Conservation (phyloP, 2,329 filamentous ascomycete species). For the Cladosporium sp. region DNA sequence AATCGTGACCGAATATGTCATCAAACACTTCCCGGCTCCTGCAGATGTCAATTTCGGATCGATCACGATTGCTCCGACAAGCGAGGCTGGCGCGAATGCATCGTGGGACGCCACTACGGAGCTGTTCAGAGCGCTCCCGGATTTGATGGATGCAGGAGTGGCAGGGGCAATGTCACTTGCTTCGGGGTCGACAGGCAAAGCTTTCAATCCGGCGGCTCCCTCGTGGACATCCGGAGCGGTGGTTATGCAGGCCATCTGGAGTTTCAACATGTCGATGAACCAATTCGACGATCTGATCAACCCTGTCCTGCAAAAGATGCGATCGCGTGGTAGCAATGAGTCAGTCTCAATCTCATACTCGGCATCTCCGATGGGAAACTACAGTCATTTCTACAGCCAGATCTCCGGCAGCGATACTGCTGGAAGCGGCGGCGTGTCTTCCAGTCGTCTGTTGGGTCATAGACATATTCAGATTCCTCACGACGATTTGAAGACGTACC, state of each 20-base stretch:
- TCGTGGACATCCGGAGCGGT: constrained; percentile 26
- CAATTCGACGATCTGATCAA: constrained; percentile 19
- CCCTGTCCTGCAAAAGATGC: constrained; percentile 15
- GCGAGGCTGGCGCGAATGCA: constrained; percentile 27
- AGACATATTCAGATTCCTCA: constrained; percentile 23
- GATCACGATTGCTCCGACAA: constrained; percentile 16
- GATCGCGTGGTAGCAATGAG: constrained; percentile 10
- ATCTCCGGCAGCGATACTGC: constrained; percentile 27
- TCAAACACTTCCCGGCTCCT: constrained; percentile 25
- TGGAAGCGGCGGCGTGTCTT: constrained; percentile 29
- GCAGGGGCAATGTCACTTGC: constrained; percentile 23
- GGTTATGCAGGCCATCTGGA: constrained; percentile 26
- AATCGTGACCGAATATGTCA: constrained; percentile 12
- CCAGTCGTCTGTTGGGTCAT: constrained; percentile 34
- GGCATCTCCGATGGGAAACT: constrained; percentile 23
- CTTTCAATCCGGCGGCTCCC: constrained; percentile 32
- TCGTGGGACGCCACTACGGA: constrained; percentile 33
- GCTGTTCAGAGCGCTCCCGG: constrained; percentile 22
- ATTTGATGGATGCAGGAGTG: constrained; percentile 29
- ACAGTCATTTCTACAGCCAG: constrained; percentile 25
- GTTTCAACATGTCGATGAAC: constrained; percentile 24
- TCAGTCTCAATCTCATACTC: constrained; percentile 12
- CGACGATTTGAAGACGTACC: constrained; percentile 13
- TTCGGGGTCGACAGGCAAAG: constrained; percentile 15
- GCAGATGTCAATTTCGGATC: constrained; percentile 14